Evolutionary conservation across 805 yeast species (phyloP).

Genomic region (Ogataea minuta): DNA sequence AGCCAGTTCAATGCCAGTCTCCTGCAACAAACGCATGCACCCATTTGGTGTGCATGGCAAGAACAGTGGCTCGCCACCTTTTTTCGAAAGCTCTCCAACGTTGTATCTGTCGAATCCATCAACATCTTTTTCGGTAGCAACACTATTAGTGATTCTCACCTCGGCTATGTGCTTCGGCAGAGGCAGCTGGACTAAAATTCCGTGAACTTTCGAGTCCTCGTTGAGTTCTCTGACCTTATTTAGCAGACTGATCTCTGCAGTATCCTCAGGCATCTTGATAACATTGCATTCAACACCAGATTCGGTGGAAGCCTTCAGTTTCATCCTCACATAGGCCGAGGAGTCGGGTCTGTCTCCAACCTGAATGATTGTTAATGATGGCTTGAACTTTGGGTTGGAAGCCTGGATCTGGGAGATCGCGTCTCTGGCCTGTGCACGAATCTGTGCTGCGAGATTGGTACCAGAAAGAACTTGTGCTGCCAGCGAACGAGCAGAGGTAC

Average conservation of each 20-base stretch:
- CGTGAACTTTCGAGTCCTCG: constrained; percentile 60
- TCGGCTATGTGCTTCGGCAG: constrained; percentile 71
- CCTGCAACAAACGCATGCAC: constrained; percentile 59
- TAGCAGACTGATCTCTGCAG: constrained; percentile 55
- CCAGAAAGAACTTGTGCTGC: constrained; percentile 44
- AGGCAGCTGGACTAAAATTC: constrained; percentile 75
- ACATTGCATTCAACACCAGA: constrained; percentile 63
- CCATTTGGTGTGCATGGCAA: constrained; percentile 87
- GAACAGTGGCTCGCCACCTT: constrained; percentile 66
- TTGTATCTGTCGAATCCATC: constrained; percentile 82
- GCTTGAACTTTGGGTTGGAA: constrained; percentile 54
- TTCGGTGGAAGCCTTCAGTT: constrained; percentile 71
- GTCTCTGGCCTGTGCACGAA: constrained; percentile 42
- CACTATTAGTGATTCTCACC: constrained; percentile 63
- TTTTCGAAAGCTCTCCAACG: constrained; percentile 74
- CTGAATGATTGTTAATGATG: constrained; percentile 68
- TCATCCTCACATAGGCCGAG: constrained; percentile 78
- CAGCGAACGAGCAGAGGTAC: constrained; percentile 14
- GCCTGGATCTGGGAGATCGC: constrained; percentile 42
- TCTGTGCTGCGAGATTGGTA: constrained; percentile 41
- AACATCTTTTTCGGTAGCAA: constrained; percentile 67
- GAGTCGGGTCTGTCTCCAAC: constrained; percentile 79
- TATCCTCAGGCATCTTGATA: constrained; percentile 54
- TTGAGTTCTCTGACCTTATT: constrained; percentile 55
- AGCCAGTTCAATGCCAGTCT: constrained; percentile 50